Conservation (phyloP, 1,284 basidiomycete species). For the Cutaneotrichosporon cutaneum region DNA sequence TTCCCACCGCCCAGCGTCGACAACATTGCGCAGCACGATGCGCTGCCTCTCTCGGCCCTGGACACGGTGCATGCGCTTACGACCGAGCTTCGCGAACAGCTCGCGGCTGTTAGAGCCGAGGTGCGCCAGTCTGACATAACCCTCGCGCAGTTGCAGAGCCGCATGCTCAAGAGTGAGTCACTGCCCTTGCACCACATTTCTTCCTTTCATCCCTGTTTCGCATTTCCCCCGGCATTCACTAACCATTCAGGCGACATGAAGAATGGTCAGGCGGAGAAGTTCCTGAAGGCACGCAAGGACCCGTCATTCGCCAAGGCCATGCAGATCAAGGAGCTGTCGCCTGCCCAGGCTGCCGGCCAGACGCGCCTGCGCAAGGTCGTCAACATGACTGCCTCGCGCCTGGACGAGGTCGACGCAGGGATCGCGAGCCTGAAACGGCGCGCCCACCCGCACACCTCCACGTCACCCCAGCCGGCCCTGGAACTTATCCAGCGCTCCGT, state of each 20-base stretch:
- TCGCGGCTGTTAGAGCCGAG: conserved; percentile 33
- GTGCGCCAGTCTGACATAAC: conserved; percentile 39
- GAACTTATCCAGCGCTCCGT: conserved; percentile 56
- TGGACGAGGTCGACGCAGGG: conserved; percentile 49
- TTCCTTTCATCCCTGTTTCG: background rate
- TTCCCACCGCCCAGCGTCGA: conserved; percentile 25
- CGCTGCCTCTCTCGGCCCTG: conserved; percentile 39
- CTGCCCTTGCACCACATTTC: background rate
- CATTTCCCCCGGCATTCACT: background rate
- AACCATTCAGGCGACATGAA: conserved; percentile 56
- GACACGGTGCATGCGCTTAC: conserved; percentile 34
- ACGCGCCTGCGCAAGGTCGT: conserved; percentile 52
- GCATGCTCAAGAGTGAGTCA: conserved; percentile 54
- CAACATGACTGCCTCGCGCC: conserved; percentile 49
- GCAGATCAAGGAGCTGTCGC: conserved; percentile 55
- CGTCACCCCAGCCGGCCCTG: conserved; percentile 36
- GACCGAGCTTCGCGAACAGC: conserved; percentile 33
- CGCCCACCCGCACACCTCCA: conserved; percentile 21
- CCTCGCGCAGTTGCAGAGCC: conserved; percentile 53
- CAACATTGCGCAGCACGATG: conserved; percentile 31
- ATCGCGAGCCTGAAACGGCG: conserved; percentile 43
- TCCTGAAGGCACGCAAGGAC: conserved; percentile 55
- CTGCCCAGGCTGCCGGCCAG: conserved; percentile 57
- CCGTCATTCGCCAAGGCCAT: conserved; percentile 55
- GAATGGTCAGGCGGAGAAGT: conserved; percentile 54